phyloP scores from a whole-genome alignment of 371 early-diverging fungal species.

The Rozella allomycis region DNA sequence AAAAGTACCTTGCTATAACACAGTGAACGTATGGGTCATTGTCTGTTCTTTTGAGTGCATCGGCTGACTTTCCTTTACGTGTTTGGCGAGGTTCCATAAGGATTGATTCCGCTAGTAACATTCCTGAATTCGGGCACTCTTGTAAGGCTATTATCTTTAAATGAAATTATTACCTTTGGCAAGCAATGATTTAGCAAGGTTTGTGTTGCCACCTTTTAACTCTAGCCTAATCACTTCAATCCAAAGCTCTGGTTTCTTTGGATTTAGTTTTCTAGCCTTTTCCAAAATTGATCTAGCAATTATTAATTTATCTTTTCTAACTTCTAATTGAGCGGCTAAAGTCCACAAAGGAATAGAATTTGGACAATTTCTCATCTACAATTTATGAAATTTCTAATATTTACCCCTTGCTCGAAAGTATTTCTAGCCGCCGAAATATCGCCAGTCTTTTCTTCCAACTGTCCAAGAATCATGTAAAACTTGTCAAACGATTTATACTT shows the following conservation, averaged over 20 bases:
- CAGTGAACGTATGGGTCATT: constrained; percentile 55
- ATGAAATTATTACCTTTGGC: constrained; percentile 40
- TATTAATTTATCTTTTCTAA: constrained; percentile 39
- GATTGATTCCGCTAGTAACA: constrained; percentile 71
- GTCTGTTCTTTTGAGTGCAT: constrained; percentile 76
- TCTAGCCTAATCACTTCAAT: constrained; percentile 67
- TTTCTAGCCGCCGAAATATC: constrained; percentile 46
- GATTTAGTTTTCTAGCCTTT: constrained; percentile 58
- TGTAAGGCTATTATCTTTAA: constrained; percentile 37
- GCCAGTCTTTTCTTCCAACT: constrained; percentile 31
- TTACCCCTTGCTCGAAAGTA: constrained; percentile 48
- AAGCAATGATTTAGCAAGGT: constrained; percentile 51
- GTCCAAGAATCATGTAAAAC: constrained; percentile 80
- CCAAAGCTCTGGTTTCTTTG: constrained; percentile 63
- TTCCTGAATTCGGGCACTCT: constrained; percentile 68
- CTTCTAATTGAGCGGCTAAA: constrained; percentile 50
- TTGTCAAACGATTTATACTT: constrained; percentile 59
- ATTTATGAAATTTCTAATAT: no score
- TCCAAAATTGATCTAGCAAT: constrained; percentile 70
- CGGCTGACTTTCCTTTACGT: constrained; percentile 62
- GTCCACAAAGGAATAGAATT: constrained; percentile 61
- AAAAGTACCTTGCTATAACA: constrained; percentile 68
- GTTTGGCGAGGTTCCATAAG: constrained; percentile 65
- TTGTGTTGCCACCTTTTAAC: constrained; percentile 36
- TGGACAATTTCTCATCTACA: constrained; percentile 46